Evolutionary conservation across 2,329 filamentous ascomycete species (phyloP), one percentile per base, ranked within the genome.

Genomic region (Calonectria leucothoes): DNA sequence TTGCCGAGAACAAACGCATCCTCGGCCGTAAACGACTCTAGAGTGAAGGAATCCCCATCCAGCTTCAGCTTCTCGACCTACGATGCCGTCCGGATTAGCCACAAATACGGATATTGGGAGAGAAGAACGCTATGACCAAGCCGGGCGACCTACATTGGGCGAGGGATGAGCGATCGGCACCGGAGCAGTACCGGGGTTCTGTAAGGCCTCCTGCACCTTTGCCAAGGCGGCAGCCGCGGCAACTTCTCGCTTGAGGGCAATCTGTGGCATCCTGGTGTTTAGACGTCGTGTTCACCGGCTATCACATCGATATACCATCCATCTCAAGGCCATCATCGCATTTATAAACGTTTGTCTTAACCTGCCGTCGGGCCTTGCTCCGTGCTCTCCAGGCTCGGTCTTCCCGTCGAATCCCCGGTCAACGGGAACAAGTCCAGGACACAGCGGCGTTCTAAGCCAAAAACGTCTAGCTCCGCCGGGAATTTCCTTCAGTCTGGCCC

Each of bases 1-100:
- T 89, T 89, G 72, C 93, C 93, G 5, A 94, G 88, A 39, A 89
- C 87, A 87, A 91, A 93, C 65, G 93, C 93, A 78, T 93, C 92
- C 29, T 89, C 85, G 69, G 88, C 86, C 2, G 92, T 93, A 84
- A 94, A 94, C 75, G 88, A 82, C 14, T 83, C 79, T 29, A 89
- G 77, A 0, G 81, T 84, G 80, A 89, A 86, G 7, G 86, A 86
- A 77, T 88, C 84, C 51, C 85, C 84, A 31, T 82, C 81, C n/a
- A 80, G 79, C 52, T 82, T 81, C 11, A 84, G 78, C 33, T 77
- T 74, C 1, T 80, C 76, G 11, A 82, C 25, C 83, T 84, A 48
- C 27, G 6, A 20, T 27, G 20, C 23, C 33, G 55, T 39, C 39
- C 27, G 7, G 12, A 39, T 59, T 14, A 59, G 55, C 55, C 23